phyloP scores from a whole-genome alignment of 495 filamentous ascomycete species.

The Penicillium maclennaniae region DNA sequence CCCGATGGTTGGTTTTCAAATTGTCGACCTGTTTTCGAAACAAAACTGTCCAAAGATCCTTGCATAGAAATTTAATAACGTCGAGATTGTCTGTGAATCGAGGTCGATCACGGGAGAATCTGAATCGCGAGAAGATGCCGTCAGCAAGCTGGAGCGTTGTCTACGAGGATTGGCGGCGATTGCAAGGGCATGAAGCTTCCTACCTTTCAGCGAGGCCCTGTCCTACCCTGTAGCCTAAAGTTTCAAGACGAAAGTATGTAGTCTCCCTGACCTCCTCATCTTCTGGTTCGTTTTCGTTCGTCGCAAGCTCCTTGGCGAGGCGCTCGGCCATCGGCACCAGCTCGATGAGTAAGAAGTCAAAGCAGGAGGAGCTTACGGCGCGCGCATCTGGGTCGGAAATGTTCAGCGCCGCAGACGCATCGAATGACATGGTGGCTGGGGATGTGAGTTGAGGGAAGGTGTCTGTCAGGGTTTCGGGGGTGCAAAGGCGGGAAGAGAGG shows the following conservation, averaged over 20 bases:
- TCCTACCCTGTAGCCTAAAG: slow-evolving; percentile 85
- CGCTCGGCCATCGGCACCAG: slow-evolving; percentile 92
- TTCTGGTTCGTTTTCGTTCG: slow-evolving; percentile 47
- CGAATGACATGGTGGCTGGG: slow-evolving; percentile 67
- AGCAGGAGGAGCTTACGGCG: slow-evolving; percentile 73
- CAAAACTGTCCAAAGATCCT: slow-evolving; percentile 90
- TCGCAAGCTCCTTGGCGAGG: slow-evolving; percentile 45
- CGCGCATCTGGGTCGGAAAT: slow-evolving; percentile 71
- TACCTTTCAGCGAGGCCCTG: slow-evolving; percentile 91
- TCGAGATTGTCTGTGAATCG: slow-evolving; percentile 84
- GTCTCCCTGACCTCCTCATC: slow-evolving; percentile 78
- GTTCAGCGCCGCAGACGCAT: slow-evolving; percentile 64
- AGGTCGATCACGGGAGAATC: slow-evolving; percentile 83
- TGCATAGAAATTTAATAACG: slow-evolving; percentile 96
- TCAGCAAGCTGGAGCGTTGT: not conserved
- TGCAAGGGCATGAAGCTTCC: slow-evolving; percentile 16
- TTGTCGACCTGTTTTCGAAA: slow-evolving; percentile 98
- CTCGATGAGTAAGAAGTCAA: slow-evolving; percentile 94
- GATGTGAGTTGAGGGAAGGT: not conserved
- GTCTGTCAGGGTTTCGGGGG: slow-evolving; percentile 6
- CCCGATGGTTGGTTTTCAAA: slow-evolving; percentile 95
- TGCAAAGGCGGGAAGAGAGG: not conserved
- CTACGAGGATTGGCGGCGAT: not conserved
- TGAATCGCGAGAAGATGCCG: slow-evolving; percentile 25
- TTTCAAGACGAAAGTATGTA: slow-evolving; percentile 80